phyloP scores from a whole-genome alignment of 352 stramenopile genomes.

The Globisporangium echinulatum region DNA sequence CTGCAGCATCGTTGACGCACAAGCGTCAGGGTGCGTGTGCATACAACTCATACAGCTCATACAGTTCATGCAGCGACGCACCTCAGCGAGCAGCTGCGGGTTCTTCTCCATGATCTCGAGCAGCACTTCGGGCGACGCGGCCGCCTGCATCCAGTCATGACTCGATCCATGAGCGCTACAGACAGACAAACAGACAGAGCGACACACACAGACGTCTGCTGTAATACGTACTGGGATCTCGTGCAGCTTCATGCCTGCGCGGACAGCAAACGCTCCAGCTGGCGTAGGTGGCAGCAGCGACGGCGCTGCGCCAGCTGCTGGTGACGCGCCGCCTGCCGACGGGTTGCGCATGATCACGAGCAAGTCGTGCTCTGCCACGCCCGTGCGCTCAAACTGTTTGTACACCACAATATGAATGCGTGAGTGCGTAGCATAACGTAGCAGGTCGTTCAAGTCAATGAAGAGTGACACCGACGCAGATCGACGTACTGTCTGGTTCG shows the following conservation, averaged over 20 bases:
- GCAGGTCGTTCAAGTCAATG: background rate
- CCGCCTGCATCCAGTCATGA: slow-evolving; percentile 17
- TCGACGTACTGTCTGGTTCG: slow-evolving; percentile 43
- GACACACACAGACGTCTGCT: background rate
- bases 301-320: slow-evolving; percentile 5
- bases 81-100: slow-evolving; percentile 55
- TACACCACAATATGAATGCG: background rate
- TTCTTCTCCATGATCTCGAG: slow-evolving; percentile 85
- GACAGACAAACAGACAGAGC: background rate
- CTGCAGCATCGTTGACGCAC: slow-evolving; percentile 25
- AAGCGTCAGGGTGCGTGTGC: no score
- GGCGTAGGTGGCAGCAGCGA: slow-evolving; percentile 9
- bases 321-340: slow-evolving; percentile 10
- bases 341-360: slow-evolving; percentile 54
- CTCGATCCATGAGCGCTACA: no score
- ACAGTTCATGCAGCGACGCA: slow-evolving; percentile 8
- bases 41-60: no score
- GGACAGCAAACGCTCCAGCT: slow-evolving; percentile 27
- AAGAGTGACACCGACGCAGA: background rate
- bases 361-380: slow-evolving; percentile 67
- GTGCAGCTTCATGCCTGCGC: slow-evolving; percentile 61
- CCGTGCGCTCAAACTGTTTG: slow-evolving; percentile 56
- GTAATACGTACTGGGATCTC: slow-evolving; percentile 60
- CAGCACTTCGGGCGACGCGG: slow-evolving; percentile 66
- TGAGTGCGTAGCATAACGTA: background rate